Percentiles rank a stretch among this genome's conserved stretches.
phyloP scores from a whole-genome alignment of 257 asterid genomes.

The Verbascum thapsus region DNA sequence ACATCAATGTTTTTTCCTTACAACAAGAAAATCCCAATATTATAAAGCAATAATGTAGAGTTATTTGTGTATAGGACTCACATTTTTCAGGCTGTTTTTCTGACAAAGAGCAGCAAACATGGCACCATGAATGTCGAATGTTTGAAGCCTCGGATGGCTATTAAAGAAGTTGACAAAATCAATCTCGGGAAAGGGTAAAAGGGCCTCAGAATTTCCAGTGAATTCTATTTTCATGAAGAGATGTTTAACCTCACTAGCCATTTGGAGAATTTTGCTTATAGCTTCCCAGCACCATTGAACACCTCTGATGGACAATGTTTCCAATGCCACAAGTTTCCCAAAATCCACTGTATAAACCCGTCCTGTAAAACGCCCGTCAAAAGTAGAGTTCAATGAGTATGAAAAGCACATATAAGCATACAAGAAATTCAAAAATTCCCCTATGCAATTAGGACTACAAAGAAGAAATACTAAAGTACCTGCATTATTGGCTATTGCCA shows the following conservation, averaged over 20 bases:
- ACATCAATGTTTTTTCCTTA: neutral
- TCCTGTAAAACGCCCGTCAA: constrained; percentile 43
- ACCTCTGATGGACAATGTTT: constrained; percentile 77
- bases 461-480: constrained; percentile 42
- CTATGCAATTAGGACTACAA: no score
- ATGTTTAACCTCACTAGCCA: constrained; percentile 89
- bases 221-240: constrained; percentile 96
- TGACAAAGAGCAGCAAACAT: constrained; percentile 98
- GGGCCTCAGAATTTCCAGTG: constrained; percentile 73
- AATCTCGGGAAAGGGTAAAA: constrained; percentile 83
- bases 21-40: constrained; percentile 1
- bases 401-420: neutral
- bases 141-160: constrained; percentile 78
- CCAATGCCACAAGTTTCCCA: constrained; percentile 79
- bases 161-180: constrained; percentile 93
- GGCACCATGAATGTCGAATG: constrained; percentile 91
- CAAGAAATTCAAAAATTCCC: no score
- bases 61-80: constrained; percentile 38
- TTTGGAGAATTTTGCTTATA: constrained; percentile 65
- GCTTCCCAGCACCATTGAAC: constrained; percentile 97
- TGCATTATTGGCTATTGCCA: constrained; percentile 75
- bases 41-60: constrained; percentile 2
- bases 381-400: constrained; percentile 2
- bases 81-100: constrained; percentile 89
- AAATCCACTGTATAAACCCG: constrained; percentile 68